Base-by-base conservation (phyloP, 108 stramenopile species). In the Nitzschia putrida region DNA sequence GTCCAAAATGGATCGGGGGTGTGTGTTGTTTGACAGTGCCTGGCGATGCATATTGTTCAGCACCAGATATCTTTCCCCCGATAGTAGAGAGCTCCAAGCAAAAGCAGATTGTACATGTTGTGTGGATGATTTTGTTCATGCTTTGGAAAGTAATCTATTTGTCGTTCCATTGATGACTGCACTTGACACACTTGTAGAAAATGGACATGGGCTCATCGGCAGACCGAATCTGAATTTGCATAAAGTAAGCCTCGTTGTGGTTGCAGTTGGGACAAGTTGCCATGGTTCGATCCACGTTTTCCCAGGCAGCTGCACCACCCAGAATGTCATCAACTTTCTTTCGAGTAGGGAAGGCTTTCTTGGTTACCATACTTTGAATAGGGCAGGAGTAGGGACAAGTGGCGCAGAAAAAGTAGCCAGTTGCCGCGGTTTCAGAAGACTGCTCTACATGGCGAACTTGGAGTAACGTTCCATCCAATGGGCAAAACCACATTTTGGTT, bases 301-400 rank as follows among this genome's bases (percentile, higher is more conserved):
- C 93, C 98, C 97, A 98, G 0, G 98, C 98, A 29, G 91, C 93
- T 7, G 82, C 91, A 11, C 97, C 99, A 23, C 99, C 98, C 22
- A 99, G 81, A 42, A 99, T 95, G 75, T 98, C 97, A 76, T 98
- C 97, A 8, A 97, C 96, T 47, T 85, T 83, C 71, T 99, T 99
- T 13, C 86, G 81, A 54, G 88, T 74, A 7, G 88, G 80, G 38
- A 49, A 65, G 10, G 88, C 85, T 47, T 68, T 87, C 40, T 83
- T 86, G 24, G 78, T 72, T 22, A 83, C 74, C 54, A 88, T 78
- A 8, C 64, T 57, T 25, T 74, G 53, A 29, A 93, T 88, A 13
- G 79, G 64, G 24, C 83, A 78, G 0, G 84, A 80, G 72, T 89
- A 95, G n/a, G 93, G 93, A 55, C 93, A 95, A 10, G 93, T 95